phyloP scores from a whole-genome alignment of 768 basidiomycete genomes.

The Rhodotorula kratochvilovae region DNA sequence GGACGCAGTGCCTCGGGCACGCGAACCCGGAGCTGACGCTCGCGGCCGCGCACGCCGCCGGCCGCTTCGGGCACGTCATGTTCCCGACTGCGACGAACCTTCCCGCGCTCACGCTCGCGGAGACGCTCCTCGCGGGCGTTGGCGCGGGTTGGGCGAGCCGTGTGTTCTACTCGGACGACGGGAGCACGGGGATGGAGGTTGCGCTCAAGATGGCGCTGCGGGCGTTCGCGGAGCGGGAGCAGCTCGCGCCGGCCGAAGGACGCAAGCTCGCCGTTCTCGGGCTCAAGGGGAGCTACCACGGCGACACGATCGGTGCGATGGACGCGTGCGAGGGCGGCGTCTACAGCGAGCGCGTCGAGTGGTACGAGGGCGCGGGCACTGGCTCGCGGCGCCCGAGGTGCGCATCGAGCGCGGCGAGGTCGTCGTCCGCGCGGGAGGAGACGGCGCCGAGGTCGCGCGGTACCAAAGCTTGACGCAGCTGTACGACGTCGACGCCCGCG shows the following conservation, averaged over 20 bases:
- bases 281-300: constrained; percentile 88
- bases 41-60: constrained; percentile 82
- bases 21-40: constrained; percentile 68
- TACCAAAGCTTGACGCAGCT: constrained; percentile 47
- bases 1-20: constrained; percentile 91
- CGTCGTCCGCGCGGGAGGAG: constrained; percentile 15
- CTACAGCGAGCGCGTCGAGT: constrained; percentile 76
- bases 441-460: background rate
- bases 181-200: constrained; percentile 95
- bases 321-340: constrained; percentile 82
- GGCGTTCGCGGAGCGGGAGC: constrained; percentile 44
- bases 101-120: constrained; percentile 78
- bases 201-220: constrained; percentile 94
- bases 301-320: constrained; percentile 96
- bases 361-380: constrained; percentile 90
- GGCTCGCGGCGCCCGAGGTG: constrained; percentile 86
- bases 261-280: constrained; percentile 64
- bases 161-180: constrained; percentile 90
- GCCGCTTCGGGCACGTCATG: constrained; percentile 94
- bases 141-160: constrained; percentile 86
- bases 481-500: constrained; percentile 66
- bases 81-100: constrained; percentile 82
- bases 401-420: constrained; percentile 59
- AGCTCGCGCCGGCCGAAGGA: constrained; percentile 29
- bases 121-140: constrained; percentile 65